Percentiles rank a stretch among this genome's conserved stretches.
Conservation (phyloP, 768 basidiomycete species). For the Phanerochaete carnosa region DNA sequence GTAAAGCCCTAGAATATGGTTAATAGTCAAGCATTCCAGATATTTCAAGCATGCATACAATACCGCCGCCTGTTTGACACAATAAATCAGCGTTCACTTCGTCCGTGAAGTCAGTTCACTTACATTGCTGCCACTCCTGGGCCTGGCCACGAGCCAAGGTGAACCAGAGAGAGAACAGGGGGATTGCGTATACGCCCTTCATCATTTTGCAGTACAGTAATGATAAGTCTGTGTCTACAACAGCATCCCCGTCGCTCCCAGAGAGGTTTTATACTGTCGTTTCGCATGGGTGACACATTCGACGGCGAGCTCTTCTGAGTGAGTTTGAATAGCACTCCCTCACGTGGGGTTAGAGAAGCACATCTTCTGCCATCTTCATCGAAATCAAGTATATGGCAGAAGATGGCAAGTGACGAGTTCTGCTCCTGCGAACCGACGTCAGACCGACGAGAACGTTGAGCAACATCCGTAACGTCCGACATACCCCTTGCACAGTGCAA, state of each 20-base stretch:
- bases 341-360: neutral
- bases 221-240: neutral
- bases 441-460: neutral
- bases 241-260: neutral
- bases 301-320: neutral
- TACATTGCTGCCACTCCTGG: constrained; percentile 17
- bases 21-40: neutral
- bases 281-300: neutral
- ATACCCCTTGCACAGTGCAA: neutral
- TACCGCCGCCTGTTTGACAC: constrained; percentile 15
- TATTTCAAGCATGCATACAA: constrained; percentile 9
- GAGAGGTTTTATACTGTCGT: neutral
- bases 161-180: constrained; percentile 9
- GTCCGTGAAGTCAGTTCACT: neutral
- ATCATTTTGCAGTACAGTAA: neutral
- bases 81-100: neutral
- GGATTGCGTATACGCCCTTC: constrained; percentile 13
- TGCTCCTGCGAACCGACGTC: constrained; percentile 1
- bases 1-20: constrained; percentile 27
- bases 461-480: neutral
- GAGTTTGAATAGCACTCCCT: neutral
- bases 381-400: neutral
- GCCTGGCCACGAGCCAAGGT: constrained; percentile 14
- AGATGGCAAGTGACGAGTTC: neutral
- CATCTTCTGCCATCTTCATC: neutral